These are phyloP conservation scores for Aspergillus arachidicola DNA, from an alignment of 2,329 filamentous ascomycete genomes.

Conservation along the genomic window DNA sequence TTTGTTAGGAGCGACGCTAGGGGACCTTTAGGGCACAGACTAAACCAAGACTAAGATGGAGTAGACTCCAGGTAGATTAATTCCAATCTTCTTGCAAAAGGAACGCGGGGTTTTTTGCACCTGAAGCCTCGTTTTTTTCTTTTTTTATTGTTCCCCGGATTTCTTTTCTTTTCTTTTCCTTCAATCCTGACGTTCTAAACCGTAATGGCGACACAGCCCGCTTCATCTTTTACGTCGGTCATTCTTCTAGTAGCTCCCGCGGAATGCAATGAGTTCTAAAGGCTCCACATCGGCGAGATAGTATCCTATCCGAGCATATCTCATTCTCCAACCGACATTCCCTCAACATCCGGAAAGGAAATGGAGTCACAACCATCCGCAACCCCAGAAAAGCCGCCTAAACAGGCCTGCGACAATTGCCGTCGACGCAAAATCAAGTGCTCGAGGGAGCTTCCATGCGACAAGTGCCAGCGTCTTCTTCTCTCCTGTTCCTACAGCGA, in stretches of 20 bases:
- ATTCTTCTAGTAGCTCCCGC: not conserved
- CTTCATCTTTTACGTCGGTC: not conserved
- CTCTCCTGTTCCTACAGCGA: conserved; percentile 45
- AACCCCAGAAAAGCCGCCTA: conserved; percentile 27
- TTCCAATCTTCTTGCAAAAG: not conserved
- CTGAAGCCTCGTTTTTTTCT: conserved; percentile 7
- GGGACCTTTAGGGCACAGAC: not conserved
- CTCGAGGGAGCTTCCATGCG: conserved; percentile 42
- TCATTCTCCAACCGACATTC: not conserved
- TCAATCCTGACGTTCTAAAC: not conserved
- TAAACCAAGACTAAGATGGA: not conserved
- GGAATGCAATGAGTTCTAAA: conserved; percentile 5
- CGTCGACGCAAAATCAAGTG: conserved; percentile 48
- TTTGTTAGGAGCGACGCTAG: not conserved
- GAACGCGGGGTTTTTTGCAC: conserved; percentile 12
- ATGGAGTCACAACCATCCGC: conserved; percentile 27
- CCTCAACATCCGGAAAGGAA: not conserved
- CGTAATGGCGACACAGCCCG: not conserved
- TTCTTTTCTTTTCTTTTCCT: conserved; percentile 10
- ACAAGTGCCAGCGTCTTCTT: conserved; percentile 42
- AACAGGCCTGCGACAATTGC: conserved; percentile 47
- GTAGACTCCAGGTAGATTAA: conserved; percentile 2
- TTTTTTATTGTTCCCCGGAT: conserved; percentile 19
- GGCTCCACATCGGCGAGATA: not conserved
- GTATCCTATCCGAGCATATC: not conserved